Evolutionary conservation across 306 rosid genomes (phyloP), one percentile per base, ranked within the genome.

Genomic region (Mucuna pruriens): DNA sequence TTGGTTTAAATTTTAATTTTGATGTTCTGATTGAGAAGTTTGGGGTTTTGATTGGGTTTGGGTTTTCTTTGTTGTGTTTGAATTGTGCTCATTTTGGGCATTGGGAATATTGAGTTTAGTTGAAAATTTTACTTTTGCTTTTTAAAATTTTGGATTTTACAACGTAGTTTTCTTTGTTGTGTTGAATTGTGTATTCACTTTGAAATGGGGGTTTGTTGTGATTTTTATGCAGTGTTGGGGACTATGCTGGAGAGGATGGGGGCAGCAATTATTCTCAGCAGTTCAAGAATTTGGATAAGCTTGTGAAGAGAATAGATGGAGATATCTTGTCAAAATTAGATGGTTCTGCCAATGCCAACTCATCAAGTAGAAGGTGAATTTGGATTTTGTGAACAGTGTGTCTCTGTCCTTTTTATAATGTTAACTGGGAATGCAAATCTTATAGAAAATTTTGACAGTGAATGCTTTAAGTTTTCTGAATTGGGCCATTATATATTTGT

Each of bases 201-300:
- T 12, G 22, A 17, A 25, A n/a, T 62, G 74, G 66, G 63, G 2
- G 66, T 73, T 75, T 2, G 13, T 63, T 51, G 40, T 78, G 20
- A 4, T 13, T 65, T 39, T 10, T 74, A 55, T 76, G 61, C 86
- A 95, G 99, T 63, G 97, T 90, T 81, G 89, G 51, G 8, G 94
- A 93, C 16, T 85, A 85, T 82, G 88, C 88, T 62, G 87, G 82
- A 39, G 93, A 85, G 38, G 77, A 85, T 49, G 90, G 90, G 55
- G 89, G 89, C 20, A 80, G 58, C 80, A 95, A 93, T 83, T 93
- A 83, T 83, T 76, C 90, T 57, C 80, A 88, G 3, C 98, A 89
- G 51, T 95, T 82, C 75, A 93, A 89, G 87, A 87, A 93, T 86
- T 84, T 95, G 82, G 97, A 84, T 19, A 90, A 82, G 65, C 84